Base-by-base conservation (phyloP, 768 basidiomycete species). In the Pisolithus sp. region DNA sequence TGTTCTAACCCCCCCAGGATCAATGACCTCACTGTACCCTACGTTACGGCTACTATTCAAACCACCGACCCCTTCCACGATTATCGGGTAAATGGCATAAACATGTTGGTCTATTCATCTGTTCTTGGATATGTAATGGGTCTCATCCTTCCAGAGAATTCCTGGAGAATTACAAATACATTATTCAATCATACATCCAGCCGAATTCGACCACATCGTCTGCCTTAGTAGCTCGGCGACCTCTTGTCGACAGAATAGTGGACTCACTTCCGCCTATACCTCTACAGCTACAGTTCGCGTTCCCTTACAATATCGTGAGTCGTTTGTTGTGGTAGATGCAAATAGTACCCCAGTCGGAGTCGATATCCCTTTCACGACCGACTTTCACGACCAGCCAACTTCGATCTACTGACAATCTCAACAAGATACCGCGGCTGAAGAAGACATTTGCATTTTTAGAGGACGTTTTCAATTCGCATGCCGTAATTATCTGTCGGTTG, bases 1-100 rank as follows among this genome's bases (percentile, higher is more conserved):
- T 9, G 21, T 44, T 5, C n/a, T 55, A 18, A 55, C 6, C 41
- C 38, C 23, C 26, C 18, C 53, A 86, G 84, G 3, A 66, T 89
- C 15, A 82, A 85, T 58, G 92, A 94, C 59, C 51, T 71, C 3
- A 91, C 91, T 0, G 92, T 95, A 2, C 89, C 93, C 1, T 94
- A 87, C 60, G 70, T 86, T 15, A 91, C 89, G 1, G 80, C 87
- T 7, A 81, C 82, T 7, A 85, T 92, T 28, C 85, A 89, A 53
- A 65, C 71, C 0, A 67, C 76, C 54, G 86, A 94, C 65, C 76
- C 80, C 0, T 92, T 91, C 63, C 69, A 72, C 12, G 75, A 79
- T 13, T 70, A 79, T 54, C 67, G 71, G 20, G 69, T 63, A 1
- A 84, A 75, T 52, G 87, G 85, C 2, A 68, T 92, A 20, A 65